Base-by-base conservation (phyloP, 2,329 filamentous ascomycete species). In the Sclerotinia trifoliorum region DNA sequence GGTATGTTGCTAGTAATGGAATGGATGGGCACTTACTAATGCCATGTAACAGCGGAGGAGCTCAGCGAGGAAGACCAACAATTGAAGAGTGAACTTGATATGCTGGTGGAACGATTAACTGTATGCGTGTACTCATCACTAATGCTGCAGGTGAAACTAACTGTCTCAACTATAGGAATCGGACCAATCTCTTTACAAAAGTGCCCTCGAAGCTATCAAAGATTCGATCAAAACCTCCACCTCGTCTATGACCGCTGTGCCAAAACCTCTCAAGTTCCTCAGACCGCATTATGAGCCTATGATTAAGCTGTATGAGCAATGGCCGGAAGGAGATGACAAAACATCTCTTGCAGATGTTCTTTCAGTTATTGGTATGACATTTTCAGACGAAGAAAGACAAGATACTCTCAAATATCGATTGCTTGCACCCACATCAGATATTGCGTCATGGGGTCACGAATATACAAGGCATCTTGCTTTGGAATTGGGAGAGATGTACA, bases 151-250 rank as follows among this genome's bases (percentile, higher is more conserved):
- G n/a, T 56, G 49, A 46, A 49, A 46, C 68, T 75, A 42, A 71
- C 66, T 62, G 66, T 51, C 35, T 70, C 48, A n/a, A 66, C 68
- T 70, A 3, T 77, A 96, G 92, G 95, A 98, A 83, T 85, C 90
- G 73, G 91, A 98, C 81, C 85, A 86, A 73, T 89, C 88, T 69
- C 90, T 98, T 74, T 97, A 98, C 84, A 94, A 94, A 80, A 88
- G 94, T 69, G 91, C 95, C 66, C 84, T 99, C 74, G 94, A 98
- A 80, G 91, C 93, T 74, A 97, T 99, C 88, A 98, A 97, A 84
- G 93, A 90, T 77, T 96, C 93, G 78, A 99, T 99, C 85, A 98
- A 97, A 84, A 99, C 95, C 67, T 97, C 95, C 70, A 99, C 95
- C 73, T 98, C 94, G 69, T 99, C 96, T 57, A 99, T 99, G 95